Conservation (phyloP, 805 yeast species). For the Saturnispora serradocipensis region DNA sequence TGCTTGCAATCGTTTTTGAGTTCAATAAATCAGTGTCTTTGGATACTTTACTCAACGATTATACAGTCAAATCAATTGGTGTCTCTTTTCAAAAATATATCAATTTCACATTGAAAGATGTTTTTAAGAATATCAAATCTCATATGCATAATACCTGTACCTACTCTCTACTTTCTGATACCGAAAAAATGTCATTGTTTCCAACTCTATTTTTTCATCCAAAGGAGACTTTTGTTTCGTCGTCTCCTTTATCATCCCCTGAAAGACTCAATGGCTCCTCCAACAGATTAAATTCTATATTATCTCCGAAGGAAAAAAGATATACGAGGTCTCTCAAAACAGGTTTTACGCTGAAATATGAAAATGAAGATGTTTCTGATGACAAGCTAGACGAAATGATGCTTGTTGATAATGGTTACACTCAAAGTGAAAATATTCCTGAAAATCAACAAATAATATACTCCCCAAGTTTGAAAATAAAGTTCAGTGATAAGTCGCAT, state of each 20-base stretch:
- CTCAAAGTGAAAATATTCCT: slow-evolving; percentile 24
- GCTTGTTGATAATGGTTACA: slow-evolving; percentile 25
- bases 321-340: slow-evolving; percentile 5
- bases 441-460: slow-evolving; percentile 24
- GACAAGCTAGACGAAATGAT: slow-evolving; percentile 31
- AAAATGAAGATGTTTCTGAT: slow-evolving; percentile 10
- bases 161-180: not conserved
- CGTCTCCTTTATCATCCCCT: not conserved
- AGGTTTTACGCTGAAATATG: slow-evolving; percentile 5
- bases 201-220: not conserved
- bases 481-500: slow-evolving; percentile 43
- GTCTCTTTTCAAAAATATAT: not conserved
- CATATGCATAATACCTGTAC: not conserved
- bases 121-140: not conserved
- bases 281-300: not conserved
- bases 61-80: not conserved
- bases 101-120: not conserved
- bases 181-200: not conserved
- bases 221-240: not conserved
- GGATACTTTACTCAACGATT: not conserved
- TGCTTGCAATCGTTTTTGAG: not conserved
- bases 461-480: slow-evolving; percentile 34
- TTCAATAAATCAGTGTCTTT: not conserved
- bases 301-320: not conserved
- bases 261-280: not conserved